Conservation (phyloP, 768 basidiomycete genomes). For the Asterophora parasitica region DNA sequence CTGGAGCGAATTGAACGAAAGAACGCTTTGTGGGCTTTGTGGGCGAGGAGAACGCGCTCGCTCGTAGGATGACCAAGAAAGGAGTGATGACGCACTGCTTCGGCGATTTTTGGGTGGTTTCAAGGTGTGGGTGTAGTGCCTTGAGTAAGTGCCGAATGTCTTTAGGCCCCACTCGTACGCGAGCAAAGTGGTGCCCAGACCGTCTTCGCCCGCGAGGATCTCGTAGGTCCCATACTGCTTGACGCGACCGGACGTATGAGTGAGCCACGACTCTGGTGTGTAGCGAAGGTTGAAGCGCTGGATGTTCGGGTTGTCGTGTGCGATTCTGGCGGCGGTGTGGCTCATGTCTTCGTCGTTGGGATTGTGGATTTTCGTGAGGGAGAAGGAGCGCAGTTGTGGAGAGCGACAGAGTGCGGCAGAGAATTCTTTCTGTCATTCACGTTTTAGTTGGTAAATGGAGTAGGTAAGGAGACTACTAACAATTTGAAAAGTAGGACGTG, state of each 20-base stretch:
- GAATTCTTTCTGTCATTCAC: conserved; percentile 29
- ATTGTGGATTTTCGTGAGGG: conserved; percentile 32
- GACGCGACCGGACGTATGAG: conserved; percentile 26
- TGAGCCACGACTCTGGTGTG: conserved; percentile 32
- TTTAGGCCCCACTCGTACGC: conserved; percentile 16
- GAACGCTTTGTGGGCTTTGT: conserved; percentile 12
- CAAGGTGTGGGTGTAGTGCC: conserved; percentile 14
- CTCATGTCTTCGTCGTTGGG: conserved; percentile 31
- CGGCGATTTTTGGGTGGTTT: conserved; percentile 11
- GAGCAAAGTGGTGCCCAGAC: conserved; percentile 12
- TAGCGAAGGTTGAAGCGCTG: conserved; percentile 27
- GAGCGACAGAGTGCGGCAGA: conserved; percentile 24
- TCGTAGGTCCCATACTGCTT: conserved; percentile 30
- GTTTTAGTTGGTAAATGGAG: too few species aligned
- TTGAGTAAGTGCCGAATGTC: conserved; percentile 14
- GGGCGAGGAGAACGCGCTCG: conserved; percentile 11
- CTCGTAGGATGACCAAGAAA: conserved; percentile 15
- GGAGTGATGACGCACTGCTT: conserved; percentile 10
- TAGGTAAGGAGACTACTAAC: conserved; percentile 20
- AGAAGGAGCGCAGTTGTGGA: conserved; percentile 28
- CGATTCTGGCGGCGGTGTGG: conserved; percentile 25
- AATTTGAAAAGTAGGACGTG: conserved; percentile 30
- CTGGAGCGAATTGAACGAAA: conserved; percentile 15
- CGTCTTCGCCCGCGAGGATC: conserved; percentile 12
- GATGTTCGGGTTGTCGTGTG: conserved; percentile 27